Evolutionary conservation across 495 filamentous ascomycete genomes (phyloP).

Genomic region (Thozetella sp.): DNA sequence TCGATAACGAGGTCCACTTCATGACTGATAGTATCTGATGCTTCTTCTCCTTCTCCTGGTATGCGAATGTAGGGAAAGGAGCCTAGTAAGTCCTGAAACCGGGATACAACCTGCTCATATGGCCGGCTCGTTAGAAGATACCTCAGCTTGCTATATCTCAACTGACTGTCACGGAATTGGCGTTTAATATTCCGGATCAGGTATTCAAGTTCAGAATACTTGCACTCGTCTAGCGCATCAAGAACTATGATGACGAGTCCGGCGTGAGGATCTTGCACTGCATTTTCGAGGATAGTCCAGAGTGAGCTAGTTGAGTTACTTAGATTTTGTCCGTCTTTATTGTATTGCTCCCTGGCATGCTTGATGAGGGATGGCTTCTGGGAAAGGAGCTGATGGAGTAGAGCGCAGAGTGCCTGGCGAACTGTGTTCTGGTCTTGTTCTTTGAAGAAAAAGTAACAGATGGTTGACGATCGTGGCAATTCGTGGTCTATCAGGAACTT

Average conservation of each 20-base stretch:
- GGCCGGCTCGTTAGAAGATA: conserved; percentile 38
- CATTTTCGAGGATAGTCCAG: conserved; percentile 34
- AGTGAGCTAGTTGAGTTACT: conserved; percentile 22
- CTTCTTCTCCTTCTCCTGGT: conserved; percentile 33
- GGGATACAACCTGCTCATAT: not conserved
- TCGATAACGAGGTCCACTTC: conserved; percentile 9
- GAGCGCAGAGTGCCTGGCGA: conserved; percentile 26
- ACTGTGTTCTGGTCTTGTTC: conserved; percentile 20
- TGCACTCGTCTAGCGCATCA: conserved; percentile 31
- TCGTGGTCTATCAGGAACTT: conserved; percentile 34
- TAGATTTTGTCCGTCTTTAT: not conserved
- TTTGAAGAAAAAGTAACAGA: conserved; percentile 37
- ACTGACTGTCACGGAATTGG: not conserved
- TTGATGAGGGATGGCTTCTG: conserved; percentile 11
- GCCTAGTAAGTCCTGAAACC: conserved; percentile 29
- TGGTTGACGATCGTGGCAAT: conserved; percentile 9
- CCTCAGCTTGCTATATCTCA: not conserved
- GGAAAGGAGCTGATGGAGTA: conserved; percentile 30
- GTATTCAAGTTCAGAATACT: not conserved
- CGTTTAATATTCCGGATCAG: not conserved
- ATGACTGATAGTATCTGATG: conserved; percentile 16
- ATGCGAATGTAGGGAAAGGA: conserved; percentile 27
- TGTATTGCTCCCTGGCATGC: conserved; percentile 5
- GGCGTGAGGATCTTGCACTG: conserved; percentile 29
- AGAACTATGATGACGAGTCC: conserved; percentile 41